A percentile compares a stretch with the other conserved stretches of the same genome.
Evolutionary conservation across 2,329 filamentous ascomycete genomes (phyloP).

Genomic region (Zelopaecilomyces penicillatus): DNA sequence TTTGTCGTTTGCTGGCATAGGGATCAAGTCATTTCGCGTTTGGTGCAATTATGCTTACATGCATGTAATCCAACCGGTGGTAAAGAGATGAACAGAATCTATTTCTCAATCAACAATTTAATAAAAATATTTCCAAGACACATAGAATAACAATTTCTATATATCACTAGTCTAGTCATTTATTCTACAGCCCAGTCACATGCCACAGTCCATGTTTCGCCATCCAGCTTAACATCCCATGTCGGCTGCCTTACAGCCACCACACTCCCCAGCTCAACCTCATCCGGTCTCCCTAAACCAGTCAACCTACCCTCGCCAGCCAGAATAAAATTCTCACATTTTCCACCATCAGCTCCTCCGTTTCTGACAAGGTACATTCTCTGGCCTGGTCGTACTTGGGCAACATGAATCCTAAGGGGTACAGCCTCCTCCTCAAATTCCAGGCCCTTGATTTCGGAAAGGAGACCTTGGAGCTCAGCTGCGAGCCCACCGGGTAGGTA

Average conservation of each 20-base stretch:
- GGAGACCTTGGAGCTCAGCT: constrained; percentile 31
- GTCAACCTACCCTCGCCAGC: constrained; percentile 30
- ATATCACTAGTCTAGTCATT: no score
- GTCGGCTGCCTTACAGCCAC: constrained; percentile 27
- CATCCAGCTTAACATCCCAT: constrained; percentile 30
- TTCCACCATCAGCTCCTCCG: constrained; percentile 1
- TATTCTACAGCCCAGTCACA: constrained; percentile 28
- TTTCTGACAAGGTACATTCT: constrained; percentile 27
- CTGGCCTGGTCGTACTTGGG: constrained; percentile 21
- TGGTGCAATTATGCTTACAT: constrained; percentile 25
- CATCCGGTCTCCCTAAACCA: constrained; percentile 23
- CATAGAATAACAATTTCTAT: no score
- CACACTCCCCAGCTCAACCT: constrained; percentile 20
- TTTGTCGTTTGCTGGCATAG: no score
- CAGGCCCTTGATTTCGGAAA: constrained; percentile 32
- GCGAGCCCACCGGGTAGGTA: constrained; percentile 31
- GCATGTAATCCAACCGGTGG: constrained; percentile 16
- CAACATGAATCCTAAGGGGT: constrained; percentile 19
- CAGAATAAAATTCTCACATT: constrained; percentile 21
- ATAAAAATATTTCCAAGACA: no score
- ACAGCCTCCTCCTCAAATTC: constrained; percentile 13
- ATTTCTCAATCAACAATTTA: no score
- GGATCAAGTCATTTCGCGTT: constrained; percentile 18
- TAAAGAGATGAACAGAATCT: no score
- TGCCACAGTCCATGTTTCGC: constrained; percentile 27